Base-by-base conservation (phyloP, 2,329 filamentous ascomycete genomes). In the Aspergillus sp. region DNA sequence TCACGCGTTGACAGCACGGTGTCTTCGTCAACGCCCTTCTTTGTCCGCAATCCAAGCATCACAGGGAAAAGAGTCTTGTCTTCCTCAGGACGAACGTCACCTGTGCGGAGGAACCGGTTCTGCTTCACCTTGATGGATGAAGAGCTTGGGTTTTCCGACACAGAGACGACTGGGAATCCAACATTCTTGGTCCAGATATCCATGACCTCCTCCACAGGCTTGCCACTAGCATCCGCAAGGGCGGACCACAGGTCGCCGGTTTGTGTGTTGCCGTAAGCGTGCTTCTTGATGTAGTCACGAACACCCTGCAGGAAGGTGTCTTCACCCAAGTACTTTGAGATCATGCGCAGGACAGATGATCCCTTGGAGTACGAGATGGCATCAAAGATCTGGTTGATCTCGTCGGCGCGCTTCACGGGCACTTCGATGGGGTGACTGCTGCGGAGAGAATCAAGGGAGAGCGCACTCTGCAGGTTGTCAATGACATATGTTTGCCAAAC, bases 381-480 rank as follows among this genome's bases (percentile, higher is more conserved):
- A 72, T 98, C 93, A 68, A 98, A 98, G 66, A 98, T 98, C 78
- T 98, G 93, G 77, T 96, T 96, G 74, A 98, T 93, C 76, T 98
- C 92, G 66, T 96, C 92, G 27, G 93, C 93, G 58, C 90, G 88
- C 83, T 96, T 96, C 62, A 98, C 92, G 1, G 93, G 93, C 1
- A 97, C 93, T 75, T 98, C 93, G 58, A 98, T 96, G 6, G 93
- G 93, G 74, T 98, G 93, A 70, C 91, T 96, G 84, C 92, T 97
- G 66, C 93, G 87, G 53, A 98, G 80, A 3, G 93, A 96, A 74
- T 98, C 93, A 6, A 98, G 84, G 21, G 88, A 88, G 39, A 98
- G 82, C 2, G 93, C 93, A 62, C 90, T 88, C 73, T 96, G 91
- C 57, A 98, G 83, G 69, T 91, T 96, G 70, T 97, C 93, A 33